phyloP scores from a whole-genome alignment of 2,329 filamentous ascomycete genomes.

The Fusarium tjaetaba region DNA sequence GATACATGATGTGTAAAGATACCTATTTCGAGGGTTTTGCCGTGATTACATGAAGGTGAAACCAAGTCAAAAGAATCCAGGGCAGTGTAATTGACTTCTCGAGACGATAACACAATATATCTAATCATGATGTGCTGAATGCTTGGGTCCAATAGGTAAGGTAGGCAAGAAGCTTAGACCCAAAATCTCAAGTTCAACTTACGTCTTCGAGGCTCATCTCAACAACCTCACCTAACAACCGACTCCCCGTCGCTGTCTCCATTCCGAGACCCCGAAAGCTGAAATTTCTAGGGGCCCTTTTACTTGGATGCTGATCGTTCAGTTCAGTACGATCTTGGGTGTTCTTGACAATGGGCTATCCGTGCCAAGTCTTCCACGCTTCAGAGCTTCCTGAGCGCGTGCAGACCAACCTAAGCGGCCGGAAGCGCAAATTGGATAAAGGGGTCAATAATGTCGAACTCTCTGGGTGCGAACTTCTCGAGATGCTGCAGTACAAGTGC shows the following conservation, averaged over 20 bases:
- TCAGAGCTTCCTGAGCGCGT: constrained; percentile 60
- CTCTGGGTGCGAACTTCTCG: constrained; percentile 63
- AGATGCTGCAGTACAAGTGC: constrained; percentile 71
- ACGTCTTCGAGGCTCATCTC: constrained; percentile 70
- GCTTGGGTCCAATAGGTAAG: background rate
- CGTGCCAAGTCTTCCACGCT: constrained; percentile 64
- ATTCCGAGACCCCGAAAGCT: constrained; percentile 32
- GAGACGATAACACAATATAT: background rate
- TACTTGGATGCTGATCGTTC: background rate
- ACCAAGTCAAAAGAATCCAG: background rate
- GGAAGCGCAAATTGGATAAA: constrained; percentile 61
- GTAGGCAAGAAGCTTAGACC: constrained; percentile 20
- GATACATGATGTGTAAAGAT: background rate
- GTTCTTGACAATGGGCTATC: constrained; percentile 63
- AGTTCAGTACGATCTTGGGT: background rate
- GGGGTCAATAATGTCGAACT: constrained; percentile 58
- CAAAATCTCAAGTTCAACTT: constrained; percentile 40
- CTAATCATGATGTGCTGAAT: constrained; percentile 29
- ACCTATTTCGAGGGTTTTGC: background rate
- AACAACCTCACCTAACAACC: constrained; percentile 65
- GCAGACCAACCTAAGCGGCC: constrained; percentile 60
- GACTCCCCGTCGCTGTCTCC: constrained; percentile 57
- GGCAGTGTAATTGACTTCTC: background rate
- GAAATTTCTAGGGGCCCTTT: background rate
- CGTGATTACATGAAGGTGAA: background rate